A percentile compares a stretch with the other conserved stretches of the same genome.
phyloP scores from a whole-genome alignment of 1,139 yeast species.

The Lizanozyma gosingica region DNA sequence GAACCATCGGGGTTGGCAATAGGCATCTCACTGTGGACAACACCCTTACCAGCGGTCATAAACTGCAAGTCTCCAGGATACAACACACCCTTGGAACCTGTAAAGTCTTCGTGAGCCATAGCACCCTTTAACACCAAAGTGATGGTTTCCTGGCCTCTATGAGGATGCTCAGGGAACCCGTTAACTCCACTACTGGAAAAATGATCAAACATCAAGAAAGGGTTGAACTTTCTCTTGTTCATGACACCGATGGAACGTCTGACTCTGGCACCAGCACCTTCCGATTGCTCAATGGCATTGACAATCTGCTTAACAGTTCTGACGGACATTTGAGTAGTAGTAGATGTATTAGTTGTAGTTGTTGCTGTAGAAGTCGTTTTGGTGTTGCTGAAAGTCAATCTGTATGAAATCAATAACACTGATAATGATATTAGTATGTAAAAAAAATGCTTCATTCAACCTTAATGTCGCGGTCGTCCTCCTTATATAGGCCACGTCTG shows the following conservation, averaged over 20 bases:
- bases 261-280: slow-evolving; percentile 83
- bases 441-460: background rate
- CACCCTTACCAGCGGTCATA: slow-evolving; percentile 91
- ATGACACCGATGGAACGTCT: slow-evolving; percentile 72
- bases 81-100: slow-evolving; percentile 72
- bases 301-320: slow-evolving; percentile 55
- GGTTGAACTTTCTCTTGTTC: slow-evolving; percentile 64
- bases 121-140: slow-evolving; percentile 68
- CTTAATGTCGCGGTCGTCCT: background rate
- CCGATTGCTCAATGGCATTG: slow-evolving; percentile 66
- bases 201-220: slow-evolving; percentile 81
- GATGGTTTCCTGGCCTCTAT: slow-evolving; percentile 84
- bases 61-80: slow-evolving; percentile 85
- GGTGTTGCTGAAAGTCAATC: background rate
- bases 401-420: background rate
- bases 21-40: slow-evolving; percentile 87
- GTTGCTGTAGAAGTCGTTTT: slow-evolving; percentile 1
- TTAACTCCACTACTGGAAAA: slow-evolving; percentile 34
- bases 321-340: background rate
- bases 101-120: slow-evolving; percentile 87
- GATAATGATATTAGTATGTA: background rate
- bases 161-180: slow-evolving; percentile 92
- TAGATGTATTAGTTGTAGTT: slow-evolving; percentile 3
- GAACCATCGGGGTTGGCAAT: slow-evolving; percentile 48
- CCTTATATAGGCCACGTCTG: background rate